Conservation (phyloP, 2,329 filamentous ascomycete species). For the Penicillium vulpinum region DNA sequence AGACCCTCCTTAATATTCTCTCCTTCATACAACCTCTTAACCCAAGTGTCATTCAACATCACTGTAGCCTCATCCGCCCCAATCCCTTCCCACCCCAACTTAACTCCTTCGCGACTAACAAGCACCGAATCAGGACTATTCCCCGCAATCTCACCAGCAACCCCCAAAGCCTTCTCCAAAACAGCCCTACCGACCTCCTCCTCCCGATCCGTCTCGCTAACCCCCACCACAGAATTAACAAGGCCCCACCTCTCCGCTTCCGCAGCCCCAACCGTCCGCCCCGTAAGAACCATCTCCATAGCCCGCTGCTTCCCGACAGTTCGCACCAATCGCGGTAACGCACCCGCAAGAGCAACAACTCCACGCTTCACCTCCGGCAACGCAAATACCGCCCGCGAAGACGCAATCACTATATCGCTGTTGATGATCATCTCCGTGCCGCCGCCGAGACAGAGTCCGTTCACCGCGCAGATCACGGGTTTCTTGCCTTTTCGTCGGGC, state of each 20-base stretch:
- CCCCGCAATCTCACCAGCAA: constrained; percentile 62
- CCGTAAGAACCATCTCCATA: constrained; percentile 70
- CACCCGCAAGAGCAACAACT: constrained; percentile 70
- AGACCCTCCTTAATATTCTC: constrained; percentile 76
- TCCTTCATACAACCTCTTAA: constrained; percentile 59
- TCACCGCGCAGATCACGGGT: constrained; percentile 73
- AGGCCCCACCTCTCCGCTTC: constrained; percentile 68
- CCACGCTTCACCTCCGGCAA: constrained; percentile 72
- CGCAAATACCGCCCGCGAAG: constrained; percentile 58
- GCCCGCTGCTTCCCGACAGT: constrained; percentile 68
- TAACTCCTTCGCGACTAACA: constrained; percentile 69
- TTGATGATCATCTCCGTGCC: constrained; percentile 76
- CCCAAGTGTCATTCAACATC: constrained; percentile 59
- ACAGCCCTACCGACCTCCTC: constrained; percentile 24
- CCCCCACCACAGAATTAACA: constrained; percentile 64
- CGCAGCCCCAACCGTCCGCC: constrained; percentile 57
- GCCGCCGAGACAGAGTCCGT: constrained; percentile 72
- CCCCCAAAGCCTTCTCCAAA: constrained; percentile 53
- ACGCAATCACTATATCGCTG: constrained; percentile 68
- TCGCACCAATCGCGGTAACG: constrained; percentile 64
- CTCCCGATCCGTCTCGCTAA: constrained; percentile 16
- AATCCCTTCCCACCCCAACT: constrained; percentile 69
- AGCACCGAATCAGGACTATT: constrained; percentile 76
- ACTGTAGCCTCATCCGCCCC: constrained; percentile 64
- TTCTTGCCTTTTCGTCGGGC: constrained; percentile 56